A percentile compares a stretch with the other conserved stretches of the same genome.
These are phyloP conservation scores for Starmerella apicola DNA, from an alignment of 805 yeast species.

Conservation along the genomic window DNA sequence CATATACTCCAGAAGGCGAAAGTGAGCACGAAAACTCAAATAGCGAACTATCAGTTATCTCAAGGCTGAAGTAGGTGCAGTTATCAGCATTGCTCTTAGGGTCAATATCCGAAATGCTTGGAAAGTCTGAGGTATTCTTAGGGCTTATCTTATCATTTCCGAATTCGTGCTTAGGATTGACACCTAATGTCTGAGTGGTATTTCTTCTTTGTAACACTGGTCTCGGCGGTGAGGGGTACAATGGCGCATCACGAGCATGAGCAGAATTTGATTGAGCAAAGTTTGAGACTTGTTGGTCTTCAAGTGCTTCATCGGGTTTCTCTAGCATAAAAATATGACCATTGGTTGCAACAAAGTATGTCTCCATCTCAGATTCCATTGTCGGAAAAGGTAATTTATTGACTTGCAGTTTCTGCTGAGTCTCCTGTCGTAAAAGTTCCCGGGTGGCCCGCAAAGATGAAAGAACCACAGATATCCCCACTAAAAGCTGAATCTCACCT, in stretches of 20 bases:
- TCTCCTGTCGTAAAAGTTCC: neutral
- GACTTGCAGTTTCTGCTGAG: neutral
- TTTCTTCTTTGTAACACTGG: neutral
- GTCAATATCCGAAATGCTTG: neutral
- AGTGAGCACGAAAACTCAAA: constrained; percentile 1
- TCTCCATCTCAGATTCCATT: constrained; percentile 6
- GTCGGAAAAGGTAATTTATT: neutral
- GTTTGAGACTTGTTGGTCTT: neutral
- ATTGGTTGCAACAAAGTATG: constrained; percentile 1
- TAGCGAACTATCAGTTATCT: constrained; percentile 1
- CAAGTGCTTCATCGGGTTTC: neutral
- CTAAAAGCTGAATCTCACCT: constrained; percentile 77
- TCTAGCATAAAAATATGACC: neutral
- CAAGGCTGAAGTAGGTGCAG: constrained; percentile 1
- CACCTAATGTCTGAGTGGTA: neutral
- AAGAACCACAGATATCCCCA: constrained; percentile 26
- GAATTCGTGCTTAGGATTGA: neutral
- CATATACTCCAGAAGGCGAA: neutral
- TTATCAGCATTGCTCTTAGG: too few relatives aligned
- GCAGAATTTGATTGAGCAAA: too few relatives aligned
- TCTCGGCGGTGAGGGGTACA: neutral
- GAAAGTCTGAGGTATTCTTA: neutral
- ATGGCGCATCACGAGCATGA: neutral
- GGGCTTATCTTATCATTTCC: neutral
- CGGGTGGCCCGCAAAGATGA: constrained; percentile 7